Conservation (phyloP, 768 basidiomycete genomes). For the Leccinum olivaceopallidum region DNA sequence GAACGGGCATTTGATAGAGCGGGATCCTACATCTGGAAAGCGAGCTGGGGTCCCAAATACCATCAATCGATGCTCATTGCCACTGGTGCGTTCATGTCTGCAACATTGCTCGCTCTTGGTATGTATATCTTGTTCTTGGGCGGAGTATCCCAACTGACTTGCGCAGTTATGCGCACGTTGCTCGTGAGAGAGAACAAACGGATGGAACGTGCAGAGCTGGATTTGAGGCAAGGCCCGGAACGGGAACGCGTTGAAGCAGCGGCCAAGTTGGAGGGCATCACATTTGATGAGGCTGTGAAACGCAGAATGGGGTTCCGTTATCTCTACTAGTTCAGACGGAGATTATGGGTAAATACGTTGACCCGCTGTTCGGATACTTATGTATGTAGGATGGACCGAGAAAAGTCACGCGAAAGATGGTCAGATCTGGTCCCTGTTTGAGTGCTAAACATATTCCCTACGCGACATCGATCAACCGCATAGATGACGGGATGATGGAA, state of each 20-base stretch:
- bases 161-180: neutral
- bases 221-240: neutral
- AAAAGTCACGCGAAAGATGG: neutral
- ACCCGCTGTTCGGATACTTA: neutral
- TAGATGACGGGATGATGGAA: neutral
- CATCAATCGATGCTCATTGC: neutral
- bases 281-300: neutral
- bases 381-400: neutral
- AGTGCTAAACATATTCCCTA: neutral
- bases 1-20: neutral
- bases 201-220: neutral
- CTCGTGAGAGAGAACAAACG: conserved; percentile 1
- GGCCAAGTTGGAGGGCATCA: neutral
- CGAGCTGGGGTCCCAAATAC: neutral
- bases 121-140: neutral
- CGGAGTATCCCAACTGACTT: neutral
- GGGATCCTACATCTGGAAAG: conserved; percentile 1
- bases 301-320: neutral
- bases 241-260: neutral
- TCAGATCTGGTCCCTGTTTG: neutral
- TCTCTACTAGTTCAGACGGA: neutral
- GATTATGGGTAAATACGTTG: neutral
- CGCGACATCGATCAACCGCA: neutral
- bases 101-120: neutral
- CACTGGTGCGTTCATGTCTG: neutral